Evolutionary conservation across 352 stramenopile species (phyloP), one percentile per base, ranked within the genome.

Genomic region (Pythium oligandrum): DNA sequence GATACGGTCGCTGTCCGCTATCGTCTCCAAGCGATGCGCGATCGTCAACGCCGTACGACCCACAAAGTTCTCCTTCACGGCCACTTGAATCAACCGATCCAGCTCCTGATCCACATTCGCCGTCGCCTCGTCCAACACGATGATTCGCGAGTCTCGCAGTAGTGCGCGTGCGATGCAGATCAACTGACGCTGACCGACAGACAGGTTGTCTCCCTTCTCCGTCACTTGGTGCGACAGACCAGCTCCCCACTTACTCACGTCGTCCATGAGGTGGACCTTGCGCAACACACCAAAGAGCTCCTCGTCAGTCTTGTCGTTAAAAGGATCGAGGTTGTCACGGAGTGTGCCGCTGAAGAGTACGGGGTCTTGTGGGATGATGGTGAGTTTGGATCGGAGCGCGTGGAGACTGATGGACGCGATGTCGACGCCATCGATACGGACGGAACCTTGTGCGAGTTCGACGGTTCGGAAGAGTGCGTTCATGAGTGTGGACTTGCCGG

Each of bases 121-220:
- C 26, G 94, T 98, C 10, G 91, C 93, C 69, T 98, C 95, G 65
- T 98, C 95, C 17, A 98, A 51, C 26, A 98, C 62, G 7, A 98
- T 37, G 48, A 73, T 55, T 37, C 89, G 86, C 5, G 82, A 73
- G 36, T 93, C 79, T 7, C 85, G 73, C 6, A 98, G 53, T 7
- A 98, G 53, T 11, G 89, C 94, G 44, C 93, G 73, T 6, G 91
- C 91, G 56, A 98, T 96, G 61, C 92, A 98, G 1, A 98, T 39
- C 4, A 98, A 68, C 65, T 98, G 93, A 8, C 92, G 63, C 71
- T 98, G 83, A n/a, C 95, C 94, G 44, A 98, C 87, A 38, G 77
- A 96, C 31, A 98, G 91, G 66, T 98, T 98, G 36, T 88, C 83
- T 6, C 94, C 92, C 40, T 82, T 80, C 61, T 98, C 90, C 3